Percentiles rank a stretch among this genome's conserved stretches.
phyloP scores from a whole-genome alignment of 2,329 filamentous ascomycete species.

The Lecanicillium sp. region DNA sequence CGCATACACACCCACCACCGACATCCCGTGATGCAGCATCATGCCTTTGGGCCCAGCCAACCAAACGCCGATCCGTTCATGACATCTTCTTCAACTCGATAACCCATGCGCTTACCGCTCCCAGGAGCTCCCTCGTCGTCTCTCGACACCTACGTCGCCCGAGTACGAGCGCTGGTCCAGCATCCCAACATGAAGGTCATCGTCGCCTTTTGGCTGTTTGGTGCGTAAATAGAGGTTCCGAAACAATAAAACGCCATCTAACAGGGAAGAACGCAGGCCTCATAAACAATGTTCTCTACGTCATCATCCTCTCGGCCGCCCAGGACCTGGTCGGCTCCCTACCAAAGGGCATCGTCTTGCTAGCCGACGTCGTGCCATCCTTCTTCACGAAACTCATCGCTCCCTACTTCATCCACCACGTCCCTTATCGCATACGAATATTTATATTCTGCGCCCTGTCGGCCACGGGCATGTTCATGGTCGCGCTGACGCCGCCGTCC shows the following conservation, averaged over 20 bases:
- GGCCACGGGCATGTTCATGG: constrained; percentile 77
- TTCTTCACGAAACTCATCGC: constrained; percentile 83
- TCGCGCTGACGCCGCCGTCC: constrained; percentile 67
- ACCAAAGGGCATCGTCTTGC: constrained; percentile 86
- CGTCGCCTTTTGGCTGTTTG: constrained; percentile 87
- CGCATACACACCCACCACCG: too few species aligned
- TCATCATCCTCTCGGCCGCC: constrained; percentile 90
- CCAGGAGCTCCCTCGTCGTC: constrained; percentile 55
- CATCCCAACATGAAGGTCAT: constrained; percentile 66
- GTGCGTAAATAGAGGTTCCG: constrained; percentile 36
- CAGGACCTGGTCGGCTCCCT: constrained; percentile 90
- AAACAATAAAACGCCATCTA: too few species aligned
- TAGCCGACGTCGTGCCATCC: constrained; percentile 85
- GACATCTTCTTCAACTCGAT: constrained; percentile 1
- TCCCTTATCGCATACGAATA: constrained; percentile 74
- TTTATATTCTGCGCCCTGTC: constrained; percentile 68
- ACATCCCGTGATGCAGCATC: not conserved
- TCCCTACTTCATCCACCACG: constrained; percentile 85
- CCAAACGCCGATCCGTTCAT: constrained; percentile 1
- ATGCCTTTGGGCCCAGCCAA: not conserved
- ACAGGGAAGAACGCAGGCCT: constrained; percentile 21
- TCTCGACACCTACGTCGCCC: constrained; percentile 65
- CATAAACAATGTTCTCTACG: constrained; percentile 97
- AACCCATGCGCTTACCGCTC: constrained; percentile 35
- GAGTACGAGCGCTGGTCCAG: constrained; percentile 54